Conservation (phyloP, 768 basidiomycete genomes). For the Boletellus emodensis region DNA sequence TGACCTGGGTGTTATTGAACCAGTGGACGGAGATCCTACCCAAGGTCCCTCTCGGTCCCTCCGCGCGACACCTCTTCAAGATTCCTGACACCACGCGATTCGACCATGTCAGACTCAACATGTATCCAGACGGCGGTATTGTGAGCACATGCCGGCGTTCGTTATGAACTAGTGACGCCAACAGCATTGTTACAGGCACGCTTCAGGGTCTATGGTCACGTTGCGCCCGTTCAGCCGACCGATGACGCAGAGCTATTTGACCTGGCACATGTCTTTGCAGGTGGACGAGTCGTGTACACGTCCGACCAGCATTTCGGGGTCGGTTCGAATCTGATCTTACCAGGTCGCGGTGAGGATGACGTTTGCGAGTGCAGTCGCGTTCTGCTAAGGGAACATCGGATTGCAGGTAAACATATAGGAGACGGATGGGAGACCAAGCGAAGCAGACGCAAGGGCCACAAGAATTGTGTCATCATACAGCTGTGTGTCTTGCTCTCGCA, state of each 20-base stretch:
- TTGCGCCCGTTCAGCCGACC: slow-evolving; percentile 58
- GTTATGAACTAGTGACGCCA: neutral
- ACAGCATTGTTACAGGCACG: slow-evolving; percentile 56
- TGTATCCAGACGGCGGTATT: slow-evolving; percentile 97
- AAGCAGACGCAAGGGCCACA: slow-evolving; percentile 73
- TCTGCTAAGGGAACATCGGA: neutral
- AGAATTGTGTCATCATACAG: slow-evolving; percentile 88
- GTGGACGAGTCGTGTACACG: slow-evolving; percentile 76
- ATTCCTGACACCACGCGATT: slow-evolving; percentile 48
- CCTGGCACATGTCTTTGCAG: slow-evolving; percentile 86
- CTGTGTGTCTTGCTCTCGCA: slow-evolving; percentile 46
- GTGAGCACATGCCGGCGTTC: slow-evolving; percentile 37
- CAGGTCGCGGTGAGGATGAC: slow-evolving; percentile 66
- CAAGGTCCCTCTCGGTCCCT: slow-evolving; percentile 71
- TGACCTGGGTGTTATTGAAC: too few species aligned
- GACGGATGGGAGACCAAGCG: slow-evolving; percentile 99
- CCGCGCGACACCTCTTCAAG: slow-evolving; percentile 84
- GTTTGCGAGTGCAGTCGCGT: neutral
- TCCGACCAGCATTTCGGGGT: slow-evolving; percentile 96
- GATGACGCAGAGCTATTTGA: slow-evolving; percentile 57
- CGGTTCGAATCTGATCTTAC: slow-evolving; percentile 86
- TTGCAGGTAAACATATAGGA: slow-evolving; percentile 80
- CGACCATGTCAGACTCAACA: slow-evolving; percentile 86
- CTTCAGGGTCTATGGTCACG: slow-evolving; percentile 86
- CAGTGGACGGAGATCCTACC: slow-evolving; percentile 85